Percentiles rank a stretch among this genome's conserved stretches.
phyloP scores from a whole-genome alignment of 2,329 filamentous ascomycete genomes.

The Trichoderma sp. region DNA sequence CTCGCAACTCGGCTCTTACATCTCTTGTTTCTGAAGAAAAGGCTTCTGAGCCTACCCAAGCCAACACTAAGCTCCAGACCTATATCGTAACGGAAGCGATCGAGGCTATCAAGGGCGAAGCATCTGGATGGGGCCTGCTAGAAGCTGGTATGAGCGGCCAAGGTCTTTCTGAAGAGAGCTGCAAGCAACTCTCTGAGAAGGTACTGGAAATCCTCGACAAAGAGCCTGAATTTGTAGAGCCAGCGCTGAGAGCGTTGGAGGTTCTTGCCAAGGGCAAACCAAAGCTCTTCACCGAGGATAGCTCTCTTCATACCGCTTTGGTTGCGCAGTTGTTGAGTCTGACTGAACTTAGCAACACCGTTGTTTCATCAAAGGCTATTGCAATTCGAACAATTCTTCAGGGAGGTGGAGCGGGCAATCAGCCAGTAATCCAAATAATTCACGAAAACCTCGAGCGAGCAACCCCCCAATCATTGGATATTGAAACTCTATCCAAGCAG shows the following conservation, averaged over 20 bases:
- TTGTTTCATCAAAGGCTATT: conserved; percentile 47
- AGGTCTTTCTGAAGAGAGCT: conserved; percentile 44
- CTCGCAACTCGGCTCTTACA: conserved; percentile 43
- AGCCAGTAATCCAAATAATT: conserved; percentile 56
- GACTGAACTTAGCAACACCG: conserved; percentile 52
- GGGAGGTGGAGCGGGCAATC: conserved; percentile 45
- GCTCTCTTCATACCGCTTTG: conserved; percentile 53
- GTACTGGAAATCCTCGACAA: conserved; percentile 41
- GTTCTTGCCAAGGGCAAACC: conserved; percentile 52
- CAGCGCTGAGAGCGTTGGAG: conserved; percentile 52
- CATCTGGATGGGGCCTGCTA: conserved; percentile 51
- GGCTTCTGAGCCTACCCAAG: conserved; percentile 46
- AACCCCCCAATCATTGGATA: conserved; percentile 52
- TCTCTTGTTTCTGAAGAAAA: conserved; percentile 53
- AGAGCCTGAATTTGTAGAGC: conserved; percentile 36
- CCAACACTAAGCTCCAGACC: conserved; percentile 50
- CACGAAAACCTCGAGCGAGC: conserved; percentile 59
- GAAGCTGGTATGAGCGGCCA: conserved; percentile 52
- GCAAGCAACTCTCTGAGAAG: conserved; percentile 42
- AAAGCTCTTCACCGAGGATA: conserved; percentile 49
- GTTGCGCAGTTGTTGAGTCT: conserved; percentile 58
- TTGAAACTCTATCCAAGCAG: conserved; percentile 38
- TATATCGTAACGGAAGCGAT: conserved; percentile 50
- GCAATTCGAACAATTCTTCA: conserved; percentile 53
- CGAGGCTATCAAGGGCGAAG: conserved; percentile 43